Conservation (phyloP, 1,284 basidiomycete species). For the Sporisorium iseilematis-ciliati region DNA sequence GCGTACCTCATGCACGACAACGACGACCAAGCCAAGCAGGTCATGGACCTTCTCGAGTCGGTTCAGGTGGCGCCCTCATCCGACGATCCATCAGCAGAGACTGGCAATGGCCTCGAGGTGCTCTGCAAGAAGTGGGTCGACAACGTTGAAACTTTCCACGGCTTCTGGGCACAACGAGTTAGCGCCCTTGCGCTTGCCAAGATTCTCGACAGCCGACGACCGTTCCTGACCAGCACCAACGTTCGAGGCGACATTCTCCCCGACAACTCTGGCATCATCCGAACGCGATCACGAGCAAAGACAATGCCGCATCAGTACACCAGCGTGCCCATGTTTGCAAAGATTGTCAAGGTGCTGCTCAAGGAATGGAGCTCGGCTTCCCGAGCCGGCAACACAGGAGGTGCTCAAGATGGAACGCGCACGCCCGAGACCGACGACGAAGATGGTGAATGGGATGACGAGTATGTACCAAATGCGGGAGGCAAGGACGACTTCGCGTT, state of each 20-base stretch:
- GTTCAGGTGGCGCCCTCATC: constrained; percentile 26
- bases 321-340: constrained; percentile 85
- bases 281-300: constrained; percentile 91
- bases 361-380: constrained; percentile 78
- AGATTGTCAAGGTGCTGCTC: constrained; percentile 88
- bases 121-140: constrained; percentile 92
- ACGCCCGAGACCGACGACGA: constrained; percentile 59
- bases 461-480: constrained; percentile 69
- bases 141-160: constrained; percentile 91
- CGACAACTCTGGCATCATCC: constrained; percentile 75
- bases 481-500: constrained; percentile 72
- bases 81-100: constrained; percentile 5
- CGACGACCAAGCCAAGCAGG: constrained; percentile 71
- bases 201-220: constrained; percentile 78
- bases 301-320: constrained; percentile 78
- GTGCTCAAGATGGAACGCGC: constrained; percentile 25
- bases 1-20: constrained; percentile 90
- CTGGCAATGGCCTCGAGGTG: constrained; percentile 79
- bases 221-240: constrained; percentile 76
- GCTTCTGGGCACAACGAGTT: constrained; percentile 78
- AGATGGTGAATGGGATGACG: constrained; percentile 63
- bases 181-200: constrained; percentile 83
- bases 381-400: constrained; percentile 47
- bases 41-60: constrained; percentile 72
- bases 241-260: constrained; percentile 92